Base-by-base conservation (phyloP, 495 filamentous ascomycete genomes). In the Bombardia bombarda region DNA sequence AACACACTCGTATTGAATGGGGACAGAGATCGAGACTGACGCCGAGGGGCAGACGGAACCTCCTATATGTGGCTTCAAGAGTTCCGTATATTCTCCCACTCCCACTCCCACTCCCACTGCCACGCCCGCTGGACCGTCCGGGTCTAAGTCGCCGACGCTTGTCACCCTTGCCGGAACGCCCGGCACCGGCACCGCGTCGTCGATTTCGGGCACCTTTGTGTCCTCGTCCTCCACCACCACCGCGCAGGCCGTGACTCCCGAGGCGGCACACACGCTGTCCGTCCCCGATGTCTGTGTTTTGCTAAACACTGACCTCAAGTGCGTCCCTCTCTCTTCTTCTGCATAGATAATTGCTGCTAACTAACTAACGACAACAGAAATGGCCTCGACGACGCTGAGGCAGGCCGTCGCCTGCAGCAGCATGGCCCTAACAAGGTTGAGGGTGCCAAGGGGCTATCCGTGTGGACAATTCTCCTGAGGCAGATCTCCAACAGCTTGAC, bases 401-500 rank as follows among this genome's bases (percentile, higher is more conserved):
- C 68, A 33, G 57, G 57, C 55, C 55, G 56, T 51, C 69, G 66
- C 47, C 60, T 77, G 40, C 53, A 58, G 45, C 49, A 57, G 38
- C 48, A 73, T 69, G 74, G 74, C 42, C 57, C 61, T 12, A 77
- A 77, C 57, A 70, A 60, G 50, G 65, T 77, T 38, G 68, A 74
- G 46, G 61, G 64, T 53, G 67, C 66, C 57, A 60, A 64, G 39
- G 68, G 70, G 50, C 55, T 75, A 55, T 73, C 68, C 58, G 51
- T 64, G 57, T 74, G 66, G 66, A 73, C 71, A 51, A 73, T 77
- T 53, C 64, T 77, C 52, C 32, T 75, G 49, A 72, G 74, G 46
- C 74, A 77, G 49, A 66, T 77, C 17, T 73, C 70, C 42, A 75
- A 75, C 54, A 75, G 66, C 53, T 55, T 69, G 42, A 69, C 66